Evolutionary conservation across 2,329 filamentous ascomycete genomes (phyloP).

Genomic region (Nigrospora oryzae): DNA sequence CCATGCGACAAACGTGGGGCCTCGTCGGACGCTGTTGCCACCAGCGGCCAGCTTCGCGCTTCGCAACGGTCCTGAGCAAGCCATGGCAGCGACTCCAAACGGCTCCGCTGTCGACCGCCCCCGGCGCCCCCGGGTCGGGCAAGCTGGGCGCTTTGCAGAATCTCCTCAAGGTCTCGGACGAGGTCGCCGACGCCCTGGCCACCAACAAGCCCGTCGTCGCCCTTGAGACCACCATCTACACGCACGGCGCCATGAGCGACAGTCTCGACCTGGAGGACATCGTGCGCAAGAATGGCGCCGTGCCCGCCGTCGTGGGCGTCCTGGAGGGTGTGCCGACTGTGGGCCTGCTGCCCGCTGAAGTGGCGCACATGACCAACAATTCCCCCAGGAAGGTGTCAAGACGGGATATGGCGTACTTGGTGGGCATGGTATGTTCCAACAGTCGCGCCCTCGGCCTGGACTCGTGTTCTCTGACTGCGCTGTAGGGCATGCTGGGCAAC

Average conservation of each 20-base stretch:
- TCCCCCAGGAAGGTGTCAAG: slow-evolving; percentile 76
- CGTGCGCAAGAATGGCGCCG: slow-evolving; percentile 70
- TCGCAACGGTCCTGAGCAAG: too few species aligned
- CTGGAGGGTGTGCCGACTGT: slow-evolving; percentile 76
- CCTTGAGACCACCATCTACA: slow-evolving; percentile 94
- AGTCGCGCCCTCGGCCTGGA: slow-evolving; percentile 1
- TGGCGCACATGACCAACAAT: slow-evolving; percentile 63
- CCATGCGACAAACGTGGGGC: too few species aligned
- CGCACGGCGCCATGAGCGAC: slow-evolving; percentile 78
- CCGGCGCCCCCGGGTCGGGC: slow-evolving; percentile 1
- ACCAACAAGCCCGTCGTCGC: slow-evolving; percentile 78
- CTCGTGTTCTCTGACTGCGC: slow-evolving; percentile 5
- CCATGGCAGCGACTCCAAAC: too few species aligned
- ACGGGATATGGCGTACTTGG: slow-evolving; percentile 75
- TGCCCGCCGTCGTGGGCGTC: slow-evolving; percentile 88
- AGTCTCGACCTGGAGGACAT: slow-evolving; percentile 66
- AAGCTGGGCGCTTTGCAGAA: slow-evolving; percentile 22
- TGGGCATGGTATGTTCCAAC: slow-evolving; percentile 57
- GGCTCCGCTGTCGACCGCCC: too few species aligned
- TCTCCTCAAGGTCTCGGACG: slow-evolving; percentile 67
- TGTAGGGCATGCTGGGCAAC: slow-evolving; percentile 54
- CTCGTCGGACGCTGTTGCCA: too few species aligned
- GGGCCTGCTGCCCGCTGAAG: slow-evolving; percentile 64
- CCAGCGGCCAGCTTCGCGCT: too few species aligned
- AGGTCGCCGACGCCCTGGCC: slow-evolving; percentile 69